Percentiles rank a stretch among this genome's conserved stretches.
Conservation (phyloP, 345 rosid species). For the Syzygium oleosum region DNA sequence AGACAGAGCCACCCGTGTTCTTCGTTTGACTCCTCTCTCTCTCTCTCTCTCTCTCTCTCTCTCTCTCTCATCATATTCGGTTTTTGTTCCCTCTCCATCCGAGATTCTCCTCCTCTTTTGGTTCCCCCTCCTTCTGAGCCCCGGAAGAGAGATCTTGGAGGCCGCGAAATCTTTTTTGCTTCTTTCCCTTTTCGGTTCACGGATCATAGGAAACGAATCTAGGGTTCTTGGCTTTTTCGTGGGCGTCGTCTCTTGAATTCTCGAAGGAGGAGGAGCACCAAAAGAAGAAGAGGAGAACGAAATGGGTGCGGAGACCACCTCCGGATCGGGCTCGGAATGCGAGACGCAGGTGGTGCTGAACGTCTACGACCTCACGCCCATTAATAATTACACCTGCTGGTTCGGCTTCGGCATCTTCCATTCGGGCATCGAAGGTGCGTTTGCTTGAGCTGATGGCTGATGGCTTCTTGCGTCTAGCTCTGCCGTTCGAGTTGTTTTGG, state of each 20-base stretch:
- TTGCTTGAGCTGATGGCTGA: not conserved
- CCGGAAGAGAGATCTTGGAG: not conserved
- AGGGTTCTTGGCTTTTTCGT: not conserved
- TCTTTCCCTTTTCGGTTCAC: not conserved
- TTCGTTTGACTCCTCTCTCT: not conserved
- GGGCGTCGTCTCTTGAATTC: not conserved
- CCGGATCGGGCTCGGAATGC: constrained; percentile 16
- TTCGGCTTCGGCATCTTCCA: constrained; percentile 88
- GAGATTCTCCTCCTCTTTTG: not conserved
- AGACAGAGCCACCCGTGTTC: not conserved
- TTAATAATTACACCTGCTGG: constrained; percentile 74
- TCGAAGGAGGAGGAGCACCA: not conserved
- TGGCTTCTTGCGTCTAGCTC: not conserved
- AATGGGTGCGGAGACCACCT: constrained; percentile 37
- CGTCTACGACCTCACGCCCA: constrained; percentile 86
- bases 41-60: too few species aligned
- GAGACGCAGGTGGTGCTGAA: constrained; percentile 50
- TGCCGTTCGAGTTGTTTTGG: not conserved
- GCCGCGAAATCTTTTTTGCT: not conserved
- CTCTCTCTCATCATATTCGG: not conserved
- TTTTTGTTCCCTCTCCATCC: not conserved
- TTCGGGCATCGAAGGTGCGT: constrained; percentile 82
- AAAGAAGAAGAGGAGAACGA: not conserved
- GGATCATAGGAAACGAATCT: not conserved
- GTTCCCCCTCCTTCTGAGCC: not conserved